These are phyloP conservation scores for Pinus tabuliformis DNA, from an alignment of 75 land plant species.

Conservation along the genomic window DNA sequence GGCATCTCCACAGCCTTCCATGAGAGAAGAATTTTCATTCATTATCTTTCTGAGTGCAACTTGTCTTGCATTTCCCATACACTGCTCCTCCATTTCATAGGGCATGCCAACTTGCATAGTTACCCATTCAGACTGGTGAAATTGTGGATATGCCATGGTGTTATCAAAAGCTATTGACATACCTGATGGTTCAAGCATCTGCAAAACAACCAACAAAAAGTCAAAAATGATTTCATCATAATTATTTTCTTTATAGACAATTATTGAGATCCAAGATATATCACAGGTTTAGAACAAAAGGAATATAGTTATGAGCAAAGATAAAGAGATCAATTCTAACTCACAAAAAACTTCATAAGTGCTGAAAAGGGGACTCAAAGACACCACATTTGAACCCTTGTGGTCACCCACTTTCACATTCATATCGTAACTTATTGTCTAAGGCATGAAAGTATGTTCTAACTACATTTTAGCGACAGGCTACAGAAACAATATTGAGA, in stretches of 20 bases:
- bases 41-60: neutral
- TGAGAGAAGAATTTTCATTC: neutral
- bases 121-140: conserved; percentile 20
- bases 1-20: conserved; percentile 24
- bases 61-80: conserved; percentile 7
- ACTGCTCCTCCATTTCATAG: conserved; percentile 5
- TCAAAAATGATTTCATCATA: neutral
- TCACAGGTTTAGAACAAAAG: neutral
- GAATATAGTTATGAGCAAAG: neutral
- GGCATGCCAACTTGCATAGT: conserved; percentile 6
- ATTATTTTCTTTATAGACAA: neutral
- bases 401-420: neutral
- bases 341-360: neutral
- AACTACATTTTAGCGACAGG: neutral
- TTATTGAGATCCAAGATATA: neutral
- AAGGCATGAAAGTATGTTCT: neutral
- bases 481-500: neutral
- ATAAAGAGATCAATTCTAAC: neutral
- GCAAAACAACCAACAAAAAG: neutral
- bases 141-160: conserved; percentile 15
- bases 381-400: neutral
- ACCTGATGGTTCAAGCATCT: conserved; percentile 34
- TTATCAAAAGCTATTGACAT: neutral
- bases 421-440: too few species aligned
- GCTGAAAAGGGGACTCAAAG: neutral